Base-by-base conservation (phyloP, 129 eudicot genomes). In the Arctium lappa region DNA sequence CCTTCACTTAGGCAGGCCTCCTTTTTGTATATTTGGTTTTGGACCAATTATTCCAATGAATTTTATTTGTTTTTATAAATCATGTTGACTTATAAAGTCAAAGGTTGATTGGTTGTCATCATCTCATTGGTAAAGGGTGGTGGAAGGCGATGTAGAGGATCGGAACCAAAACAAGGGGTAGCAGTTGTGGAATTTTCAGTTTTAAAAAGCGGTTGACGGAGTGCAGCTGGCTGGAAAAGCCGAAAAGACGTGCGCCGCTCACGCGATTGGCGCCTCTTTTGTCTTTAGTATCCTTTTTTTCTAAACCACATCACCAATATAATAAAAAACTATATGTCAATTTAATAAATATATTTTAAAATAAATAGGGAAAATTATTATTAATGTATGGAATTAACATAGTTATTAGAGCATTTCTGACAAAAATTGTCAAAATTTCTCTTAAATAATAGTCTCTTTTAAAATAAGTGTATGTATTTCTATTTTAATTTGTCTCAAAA, bases 181-280 rank as follows among this genome's bases (percentile, higher is more conserved):
- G 32, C 34, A 16, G 81, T 63, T n/a, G 39, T 42, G 62, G 22
- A 39, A 79, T 74, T 81, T 74, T 40, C 11, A 74, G 18, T 63
- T 15, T 60, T 2, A 27, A 48, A 82, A 79, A 69, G 60, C 69
- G 12, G 79, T 86, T 86, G 83, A 79, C 36, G 18, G 27, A 63
- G 76, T 73, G 76, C 40, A 63, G 72, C 71, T 60, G 2, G 72
- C 71, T 60, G 2, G 39, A 53, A 73, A 37, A 70, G 56, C 69
- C 34, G 5, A 75, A 66, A 75, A 86, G 85, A 86, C 83, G 81
- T 70, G 78, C 42, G 74, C 15, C 10, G 33, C 81, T 50, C 85
- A 83, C 84, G 89, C 77, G 76, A 74, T 86, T 86, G 77, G 40
- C 89, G 84, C 86, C 44, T 4, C 76, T 5, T 75, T 50, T 86